Evolutionary conservation across 345 rosid genomes (phyloP), one percentile per base, ranked within the genome.

Genomic region (Cochlearia excelsa): DNA sequence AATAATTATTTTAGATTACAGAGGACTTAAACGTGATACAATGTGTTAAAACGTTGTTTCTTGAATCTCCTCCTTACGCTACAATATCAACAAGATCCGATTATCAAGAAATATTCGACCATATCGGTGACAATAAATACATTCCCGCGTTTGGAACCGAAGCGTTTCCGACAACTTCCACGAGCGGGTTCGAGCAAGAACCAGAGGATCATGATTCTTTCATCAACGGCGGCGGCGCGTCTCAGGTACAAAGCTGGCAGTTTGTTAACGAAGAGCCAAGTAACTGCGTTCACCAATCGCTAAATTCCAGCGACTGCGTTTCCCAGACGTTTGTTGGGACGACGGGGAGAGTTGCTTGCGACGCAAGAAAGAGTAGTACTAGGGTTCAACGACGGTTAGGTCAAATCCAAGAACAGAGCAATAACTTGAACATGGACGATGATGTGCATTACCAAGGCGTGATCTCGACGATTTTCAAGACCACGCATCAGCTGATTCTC

Each of bases 11-110:
- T 45, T 62, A 94, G 99, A 81, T 94, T 68, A 52, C 70, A 72
- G 99, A 94, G 74, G 97, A 94, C 62, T 74, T 60, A 2, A 64
- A 75, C 63, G 78, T 90, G 54, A 77, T 94, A 63, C 87, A 78
- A 63, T 74, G 56, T 37, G 63, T 87, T 8, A 79, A 82, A 75
- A 64, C 77, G 7, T 78, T 78, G 42, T 79, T 84, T 66, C 74
- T 87, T 72, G 95, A 81, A 66, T 63, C 61, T 66, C 80, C 81
- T 34, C 78, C 81, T 38, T 74, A 46, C 46, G 59, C 75, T 1
- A 27, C 52, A 33, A 65, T 70, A 45, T 66, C 80, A 46, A 60
- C 54, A 5, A 72, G 63, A 64, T 66, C 80, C 1, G 74, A 71
- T 54, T 51, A 26, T 43, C 67, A 58, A 61, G 75, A 75, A 30